Conservation (phyloP, 2,329 filamentous ascomycete species). For the Penicillium sclerotigenum region DNA sequence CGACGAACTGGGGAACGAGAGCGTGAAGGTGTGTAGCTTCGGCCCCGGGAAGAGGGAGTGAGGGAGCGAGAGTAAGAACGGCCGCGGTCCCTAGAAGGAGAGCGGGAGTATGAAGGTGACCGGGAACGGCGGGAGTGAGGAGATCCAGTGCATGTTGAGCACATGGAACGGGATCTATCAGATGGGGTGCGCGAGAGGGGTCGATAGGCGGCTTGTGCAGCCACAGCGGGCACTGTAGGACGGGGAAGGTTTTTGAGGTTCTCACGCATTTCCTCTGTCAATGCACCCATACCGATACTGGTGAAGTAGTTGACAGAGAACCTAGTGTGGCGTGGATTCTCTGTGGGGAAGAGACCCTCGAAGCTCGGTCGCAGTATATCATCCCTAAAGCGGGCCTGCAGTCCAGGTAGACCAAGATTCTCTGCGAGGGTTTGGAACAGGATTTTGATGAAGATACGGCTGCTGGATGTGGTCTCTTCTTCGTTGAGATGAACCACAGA, state of each 20-base stretch:
- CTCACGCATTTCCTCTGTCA: slow-evolving; percentile 94
- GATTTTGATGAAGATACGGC: slow-evolving; percentile 98
- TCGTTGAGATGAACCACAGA: slow-evolving; percentile 86
- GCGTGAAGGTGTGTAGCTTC: slow-evolving; percentile 36
- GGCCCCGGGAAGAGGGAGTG: slow-evolving; percentile 32
- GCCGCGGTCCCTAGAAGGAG: slow-evolving; percentile 32
- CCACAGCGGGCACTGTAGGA: slow-evolving; percentile 68
- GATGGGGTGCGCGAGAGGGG: slow-evolving; percentile 62
- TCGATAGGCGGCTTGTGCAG: slow-evolving; percentile 51
- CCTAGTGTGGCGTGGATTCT: slow-evolving; percentile 83
- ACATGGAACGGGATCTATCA: slow-evolving; percentile 35
- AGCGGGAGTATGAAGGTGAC: slow-evolving; percentile 40
- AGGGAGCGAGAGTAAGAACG: slow-evolving; percentile 34
- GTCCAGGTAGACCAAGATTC: slow-evolving; percentile 75
- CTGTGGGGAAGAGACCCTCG: slow-evolving; percentile 81
- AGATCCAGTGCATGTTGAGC: slow-evolving; percentile 25
- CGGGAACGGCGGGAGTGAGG: slow-evolving; percentile 44
- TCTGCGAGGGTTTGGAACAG: slow-evolving; percentile 89
- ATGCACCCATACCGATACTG: slow-evolving; percentile 88
- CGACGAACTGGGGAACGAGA: slow-evolving; percentile 37
- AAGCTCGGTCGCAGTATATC: slow-evolving; percentile 74
- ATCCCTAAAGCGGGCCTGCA: slow-evolving; percentile 74
- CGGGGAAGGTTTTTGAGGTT: slow-evolving; percentile 86
- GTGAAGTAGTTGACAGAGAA: slow-evolving; percentile 99
- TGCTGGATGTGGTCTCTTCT: slow-evolving; percentile 93